Evolutionary conservation across 2,329 filamentous ascomycete genomes (phyloP), one percentile per base, ranked within the genome.

Genomic region (Curvularia eragrostidis): DNA sequence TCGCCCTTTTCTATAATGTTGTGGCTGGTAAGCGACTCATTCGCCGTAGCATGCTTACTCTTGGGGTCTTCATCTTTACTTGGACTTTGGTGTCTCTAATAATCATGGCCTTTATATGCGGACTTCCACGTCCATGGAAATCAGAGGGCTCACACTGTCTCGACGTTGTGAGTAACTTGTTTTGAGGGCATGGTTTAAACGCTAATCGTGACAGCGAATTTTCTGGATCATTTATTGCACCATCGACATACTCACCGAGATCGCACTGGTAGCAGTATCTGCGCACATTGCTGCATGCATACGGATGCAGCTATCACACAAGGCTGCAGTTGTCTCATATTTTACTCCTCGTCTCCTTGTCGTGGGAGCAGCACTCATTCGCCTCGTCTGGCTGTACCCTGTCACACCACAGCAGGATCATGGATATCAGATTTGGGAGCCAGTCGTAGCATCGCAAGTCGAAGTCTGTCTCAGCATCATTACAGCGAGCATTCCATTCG

Each of bases 211-310:
- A 24, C 41, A 76, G 73, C 70, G 64, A 30, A 52, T 62, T 21
- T 76, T 76, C 55, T 75, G 73, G 73, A 63, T 72, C n/a, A 55
- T 72, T 3, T 76, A 70, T 52, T 73, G 71, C 59, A 67, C 70
- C 44, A 60, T 75, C 38, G 73, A 76, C 32, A 67, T 73, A 56
- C 66, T 65, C 5, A 72, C 67, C 15, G 74, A 76, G 42, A 51
- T 74, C 10, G 59, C 63, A 10, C 69, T 76, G 8, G 61, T 76
- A 49, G 63, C 70, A 63, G 62, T 75, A 38, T 71, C 72, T 5
- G 58, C 75, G 12, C 68, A 68, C 38, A 58, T 75, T 5, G 72
- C 74, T 6, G 64, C 63, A n/a, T 70, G 71, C 41, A 61, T 70
- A 13, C 62, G 66, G 44, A 60, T 74, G 24, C 57, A 47, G 6